A percentile compares a stretch with the other conserved stretches of the same genome.
Evolutionary conservation across 345 rosid species (phyloP).

Genomic region (Raphanus sativus): DNA sequence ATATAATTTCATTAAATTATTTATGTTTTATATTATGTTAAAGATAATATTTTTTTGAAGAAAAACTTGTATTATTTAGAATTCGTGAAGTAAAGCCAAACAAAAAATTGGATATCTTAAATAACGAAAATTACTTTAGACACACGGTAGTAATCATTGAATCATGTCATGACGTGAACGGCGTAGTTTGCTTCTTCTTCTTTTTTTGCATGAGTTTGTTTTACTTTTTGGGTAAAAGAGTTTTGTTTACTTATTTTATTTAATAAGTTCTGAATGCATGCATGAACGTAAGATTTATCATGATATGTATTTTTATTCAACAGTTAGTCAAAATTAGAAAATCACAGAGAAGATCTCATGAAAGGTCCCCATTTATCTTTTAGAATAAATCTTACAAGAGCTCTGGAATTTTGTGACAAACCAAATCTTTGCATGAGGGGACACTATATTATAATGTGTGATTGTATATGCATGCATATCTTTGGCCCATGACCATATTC

Average conservation of each 20-base stretch:
- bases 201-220: background rate
- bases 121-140: no score
- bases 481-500: constrained; percentile 9
- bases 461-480: constrained; percentile 6
- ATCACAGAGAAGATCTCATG: constrained; percentile 30
- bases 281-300: constrained; percentile 7
- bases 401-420: constrained; percentile 36
- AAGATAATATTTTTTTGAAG: no score
- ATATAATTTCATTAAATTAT: no score
- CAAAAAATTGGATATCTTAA: no score
- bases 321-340: constrained; percentile 12
- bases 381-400: constrained; percentile 33
- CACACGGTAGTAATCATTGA: background rate
- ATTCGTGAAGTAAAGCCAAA: no score
- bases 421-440: constrained; percentile 39
- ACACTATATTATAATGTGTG: constrained; percentile 12
- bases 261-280: background rate
- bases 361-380: constrained; percentile 39
- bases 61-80: no score
- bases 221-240: no score
- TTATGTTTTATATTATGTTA: no score
- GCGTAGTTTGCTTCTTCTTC: constrained; percentile 5
- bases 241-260: no score
- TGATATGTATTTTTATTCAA: constrained; percentile 4
- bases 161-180: constrained; percentile 18